Percentiles rank a stretch among this genome's conserved stretches.
phyloP scores from a whole-genome alignment of 1,284 basidiomycete species.

The Cronartium ribicola region DNA sequence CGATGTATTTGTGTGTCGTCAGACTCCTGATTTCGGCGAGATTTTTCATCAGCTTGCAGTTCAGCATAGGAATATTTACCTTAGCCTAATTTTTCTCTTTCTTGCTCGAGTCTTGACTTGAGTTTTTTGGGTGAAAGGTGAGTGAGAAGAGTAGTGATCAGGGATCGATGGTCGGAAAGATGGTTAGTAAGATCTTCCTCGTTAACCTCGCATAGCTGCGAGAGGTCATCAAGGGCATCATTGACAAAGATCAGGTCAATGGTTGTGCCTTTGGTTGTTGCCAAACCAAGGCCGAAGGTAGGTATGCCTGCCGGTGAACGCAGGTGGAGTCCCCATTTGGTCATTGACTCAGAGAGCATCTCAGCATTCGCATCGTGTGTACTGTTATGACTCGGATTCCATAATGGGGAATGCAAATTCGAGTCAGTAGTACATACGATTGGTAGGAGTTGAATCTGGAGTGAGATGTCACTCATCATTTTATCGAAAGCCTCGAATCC shows the following conservation, averaged over 20 bases:
- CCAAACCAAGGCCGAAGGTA: neutral
- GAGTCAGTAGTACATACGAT: neutral
- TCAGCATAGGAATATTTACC: neutral
- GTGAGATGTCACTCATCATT: neutral
- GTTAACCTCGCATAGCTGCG: neutral
- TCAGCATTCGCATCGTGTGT: neutral
- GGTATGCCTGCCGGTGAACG: neutral
- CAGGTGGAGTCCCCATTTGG: neutral
- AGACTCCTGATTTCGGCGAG: neutral
- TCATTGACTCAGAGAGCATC: neutral
- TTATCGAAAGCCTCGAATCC: neutral
- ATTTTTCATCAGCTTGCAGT: neutral
- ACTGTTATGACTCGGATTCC: neutral
- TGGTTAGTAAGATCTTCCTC: neutral
- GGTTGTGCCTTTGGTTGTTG: neutral
- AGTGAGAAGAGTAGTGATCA: neutral
- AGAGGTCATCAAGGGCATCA: neutral
- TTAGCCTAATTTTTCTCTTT: neutral
- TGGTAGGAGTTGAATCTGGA: neutral
- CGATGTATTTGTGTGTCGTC: neutral
- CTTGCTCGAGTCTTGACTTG: too few species aligned
- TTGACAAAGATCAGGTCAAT: neutral
- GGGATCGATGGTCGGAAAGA: neutral
- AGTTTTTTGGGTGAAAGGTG: too few species aligned
- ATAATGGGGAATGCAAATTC: neutral